Evolutionary conservation across 306 rosid species (phyloP).

Genomic region (Cicer chorassanicum): DNA sequence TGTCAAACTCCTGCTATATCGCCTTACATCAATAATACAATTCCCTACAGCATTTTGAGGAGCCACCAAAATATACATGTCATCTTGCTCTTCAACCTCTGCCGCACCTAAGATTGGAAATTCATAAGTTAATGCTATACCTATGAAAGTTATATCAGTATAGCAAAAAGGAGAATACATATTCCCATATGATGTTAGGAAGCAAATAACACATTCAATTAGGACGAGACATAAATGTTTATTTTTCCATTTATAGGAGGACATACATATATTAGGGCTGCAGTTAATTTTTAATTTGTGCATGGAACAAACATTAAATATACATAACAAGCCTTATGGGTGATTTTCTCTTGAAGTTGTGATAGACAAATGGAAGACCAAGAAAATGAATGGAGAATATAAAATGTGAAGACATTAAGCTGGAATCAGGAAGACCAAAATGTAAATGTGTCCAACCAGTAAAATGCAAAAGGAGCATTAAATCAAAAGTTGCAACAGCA

Average conservation of each 20-base stretch:
- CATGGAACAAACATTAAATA: conserved; percentile 7
- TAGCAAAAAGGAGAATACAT: neutral
- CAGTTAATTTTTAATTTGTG: conserved; percentile 18
- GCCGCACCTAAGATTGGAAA: conserved; percentile 72
- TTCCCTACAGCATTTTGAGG: conserved; percentile 99
- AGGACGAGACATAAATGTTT: conserved; percentile 1
- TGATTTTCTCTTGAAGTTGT: conserved; percentile 2
- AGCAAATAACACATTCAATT: conserved; percentile 10
- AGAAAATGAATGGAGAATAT: conserved; percentile 30
- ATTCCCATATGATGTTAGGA: conserved; percentile 26
- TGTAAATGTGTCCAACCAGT: conserved; percentile 24
- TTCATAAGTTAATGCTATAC: conserved; percentile 33
- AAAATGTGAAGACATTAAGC: neutral
- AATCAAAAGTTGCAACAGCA: conserved; percentile 25
- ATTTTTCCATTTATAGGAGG: conserved; percentile 8
- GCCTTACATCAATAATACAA: conserved; percentile 88
- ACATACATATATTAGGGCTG: conserved; percentile 15
- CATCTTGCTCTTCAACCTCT: conserved; percentile 88
- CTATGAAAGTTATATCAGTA: conserved; percentile 23
- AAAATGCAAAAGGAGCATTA: conserved; percentile 28
- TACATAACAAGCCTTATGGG: conserved; percentile 27
- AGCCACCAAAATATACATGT: conserved; percentile 88
- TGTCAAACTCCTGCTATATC: conserved; percentile 38
- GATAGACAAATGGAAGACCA: conserved; percentile 17
- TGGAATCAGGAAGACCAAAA: conserved; percentile 37